phyloP scores from a whole-genome alignment of 2,329 filamentous ascomycete genomes.

The Hysterium pulicare region DNA sequence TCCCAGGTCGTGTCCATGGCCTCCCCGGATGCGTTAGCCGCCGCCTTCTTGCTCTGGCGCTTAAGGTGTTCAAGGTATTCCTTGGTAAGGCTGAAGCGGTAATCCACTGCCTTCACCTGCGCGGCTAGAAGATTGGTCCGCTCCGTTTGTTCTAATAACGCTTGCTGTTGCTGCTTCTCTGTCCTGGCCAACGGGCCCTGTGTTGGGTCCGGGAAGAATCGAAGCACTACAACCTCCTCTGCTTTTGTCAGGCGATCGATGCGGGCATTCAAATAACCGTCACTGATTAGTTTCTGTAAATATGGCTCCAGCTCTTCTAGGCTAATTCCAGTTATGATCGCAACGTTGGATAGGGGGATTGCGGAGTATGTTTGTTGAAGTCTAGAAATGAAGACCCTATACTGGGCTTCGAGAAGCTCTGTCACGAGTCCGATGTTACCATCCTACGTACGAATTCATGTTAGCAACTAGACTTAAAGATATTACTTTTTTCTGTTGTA shows the following conservation, averaged over 20 bases:
- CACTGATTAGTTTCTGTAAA: conserved; percentile 51
- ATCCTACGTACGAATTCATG: conserved; percentile 47
- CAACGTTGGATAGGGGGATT: conserved; percentile 54
- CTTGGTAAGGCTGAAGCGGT: conserved; percentile 54
- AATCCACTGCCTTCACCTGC: conserved; percentile 53
- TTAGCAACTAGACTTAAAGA: neutral
- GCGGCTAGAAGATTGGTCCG: conserved; percentile 51
- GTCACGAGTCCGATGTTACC: conserved; percentile 68
- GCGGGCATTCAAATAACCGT: conserved; percentile 50
- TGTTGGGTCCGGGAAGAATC: conserved; percentile 46
- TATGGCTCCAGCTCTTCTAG: conserved; percentile 52
- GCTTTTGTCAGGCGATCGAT: conserved; percentile 43
- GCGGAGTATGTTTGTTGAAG: conserved; percentile 70
- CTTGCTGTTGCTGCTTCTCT: conserved; percentile 40
- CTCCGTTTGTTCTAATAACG: conserved; percentile 48
- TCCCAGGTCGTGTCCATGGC: conserved; percentile 38
- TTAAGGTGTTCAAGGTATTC: conserved; percentile 56
- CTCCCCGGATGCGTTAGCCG: conserved; percentile 25
- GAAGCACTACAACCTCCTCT: conserved; percentile 47
- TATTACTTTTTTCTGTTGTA: neutral
- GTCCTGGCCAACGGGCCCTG: conserved; percentile 37
- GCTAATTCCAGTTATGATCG: conserved; percentile 49
- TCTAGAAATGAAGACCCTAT: conserved; percentile 70
- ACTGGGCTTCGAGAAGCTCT: conserved; percentile 67
- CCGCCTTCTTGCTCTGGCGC: conserved; percentile 43